Conservation (phyloP, 305 asterid genomes). For the Withania somnifera region DNA sequence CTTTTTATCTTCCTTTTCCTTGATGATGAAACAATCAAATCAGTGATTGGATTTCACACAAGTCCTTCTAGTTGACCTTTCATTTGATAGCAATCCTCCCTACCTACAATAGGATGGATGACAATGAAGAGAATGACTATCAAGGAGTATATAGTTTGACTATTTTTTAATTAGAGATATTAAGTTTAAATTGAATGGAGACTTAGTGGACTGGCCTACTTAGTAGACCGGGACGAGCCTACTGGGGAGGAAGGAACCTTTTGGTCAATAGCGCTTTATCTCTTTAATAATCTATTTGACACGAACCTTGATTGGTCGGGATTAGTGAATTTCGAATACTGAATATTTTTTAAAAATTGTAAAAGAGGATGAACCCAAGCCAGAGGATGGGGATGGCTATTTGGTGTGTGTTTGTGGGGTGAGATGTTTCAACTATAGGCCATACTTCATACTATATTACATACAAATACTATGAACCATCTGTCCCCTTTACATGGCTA, state of each 20-base stretch:
- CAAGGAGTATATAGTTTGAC: too few species aligned
- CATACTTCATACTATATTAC: not conserved
- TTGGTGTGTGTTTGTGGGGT: too few species aligned
- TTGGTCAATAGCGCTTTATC: not conserved
- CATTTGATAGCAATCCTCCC: not conserved
- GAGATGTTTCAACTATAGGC: too few species aligned
- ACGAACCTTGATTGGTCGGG: too few species aligned
- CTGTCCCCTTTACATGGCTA: not conserved
- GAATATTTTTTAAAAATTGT: too few species aligned
- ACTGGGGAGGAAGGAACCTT: not conserved
- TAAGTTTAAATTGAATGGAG: not conserved
- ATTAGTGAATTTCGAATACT: too few species aligned
- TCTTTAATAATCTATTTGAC: not conserved
- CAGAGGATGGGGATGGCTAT: too few species aligned
- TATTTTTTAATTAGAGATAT: too few species aligned
- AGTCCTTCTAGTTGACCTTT: constrained; percentile 3
- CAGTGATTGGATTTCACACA: not conserved
- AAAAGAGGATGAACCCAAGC: too few species aligned
- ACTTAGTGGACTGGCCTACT: too few species aligned
- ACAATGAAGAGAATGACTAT: not conserved
- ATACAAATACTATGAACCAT: not conserved
- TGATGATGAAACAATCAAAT: not conserved
- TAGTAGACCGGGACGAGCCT: too few species aligned
- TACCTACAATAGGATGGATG: not conserved
- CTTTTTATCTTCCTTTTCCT: not conserved